These are phyloP conservation scores for Carex cristatella DNA, from an alignment of 176 grass and related monocot genomes.

Conservation along the genomic window DNA sequence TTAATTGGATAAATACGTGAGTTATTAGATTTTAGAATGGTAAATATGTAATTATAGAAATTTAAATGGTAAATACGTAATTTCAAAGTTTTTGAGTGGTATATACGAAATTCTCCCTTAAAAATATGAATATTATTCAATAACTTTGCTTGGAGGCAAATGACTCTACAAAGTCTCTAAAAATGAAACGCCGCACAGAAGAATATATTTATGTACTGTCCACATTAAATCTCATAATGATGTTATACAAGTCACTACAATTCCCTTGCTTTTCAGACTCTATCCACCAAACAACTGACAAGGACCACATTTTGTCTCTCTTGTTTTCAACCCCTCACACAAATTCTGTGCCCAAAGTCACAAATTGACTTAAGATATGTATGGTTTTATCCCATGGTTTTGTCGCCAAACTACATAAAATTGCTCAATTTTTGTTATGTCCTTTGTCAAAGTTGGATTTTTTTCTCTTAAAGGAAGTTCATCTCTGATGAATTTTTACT, in stretches of 20 bases:
- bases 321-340: constrained; percentile 15
- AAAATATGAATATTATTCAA: background rate
- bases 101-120: no score
- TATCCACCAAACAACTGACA: background rate
- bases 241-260: background rate
- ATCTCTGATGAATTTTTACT: background rate
- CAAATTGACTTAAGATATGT: background rate
- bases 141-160: background rate
- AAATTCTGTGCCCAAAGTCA: constrained; percentile 15
- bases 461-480: background rate
- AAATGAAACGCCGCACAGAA: background rate
- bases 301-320: constrained; percentile 14
- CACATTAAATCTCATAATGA: background rate
- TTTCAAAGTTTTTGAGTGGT: no score
- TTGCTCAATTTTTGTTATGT: background rate
- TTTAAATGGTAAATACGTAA: no score
- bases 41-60: no score
- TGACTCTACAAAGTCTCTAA: background rate
- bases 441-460: constrained; percentile 9
- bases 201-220: no score
- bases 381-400: background rate
- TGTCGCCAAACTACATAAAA: background rate
- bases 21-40: no score
- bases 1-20: no score
- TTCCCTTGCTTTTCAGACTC: background rate